Conservation (phyloP, 2,329 filamentous ascomycete genomes). For the Trichoderma guizhouense region DNA sequence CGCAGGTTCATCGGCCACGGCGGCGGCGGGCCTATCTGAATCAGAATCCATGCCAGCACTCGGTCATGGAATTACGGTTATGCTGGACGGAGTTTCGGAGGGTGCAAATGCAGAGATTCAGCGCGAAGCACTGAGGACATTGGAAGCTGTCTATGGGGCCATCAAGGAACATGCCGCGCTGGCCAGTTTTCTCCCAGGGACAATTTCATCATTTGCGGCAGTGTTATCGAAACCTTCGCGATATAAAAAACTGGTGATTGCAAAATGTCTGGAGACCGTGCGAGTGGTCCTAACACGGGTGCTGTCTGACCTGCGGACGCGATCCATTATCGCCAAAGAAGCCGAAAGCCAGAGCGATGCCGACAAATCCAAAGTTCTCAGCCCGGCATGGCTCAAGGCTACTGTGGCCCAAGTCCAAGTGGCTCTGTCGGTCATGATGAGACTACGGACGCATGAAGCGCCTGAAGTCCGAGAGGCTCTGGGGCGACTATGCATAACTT, state of each 20-base stretch:
- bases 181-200: slow-evolving; percentile 83
- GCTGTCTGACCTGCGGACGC: slow-evolving; percentile 55
- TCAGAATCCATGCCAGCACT: slow-evolving; percentile 69
- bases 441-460: slow-evolving; percentile 68
- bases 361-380: slow-evolving; percentile 39
- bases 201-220: slow-evolving; percentile 76
- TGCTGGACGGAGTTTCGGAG: slow-evolving; percentile 69
- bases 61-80: slow-evolving; percentile 76
- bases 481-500: slow-evolving; percentile 65
- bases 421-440: slow-evolving; percentile 73
- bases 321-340: slow-evolving; percentile 41
- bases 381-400: slow-evolving; percentile 69
- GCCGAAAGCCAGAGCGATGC: slow-evolving; percentile 19
- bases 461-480: slow-evolving; percentile 66
- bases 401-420: slow-evolving; percentile 79
- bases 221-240: slow-evolving; percentile 66
- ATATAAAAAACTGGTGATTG: slow-evolving; percentile 57
- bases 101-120: slow-evolving; percentile 67
- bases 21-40: slow-evolving; percentile 49
- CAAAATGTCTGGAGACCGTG: slow-evolving; percentile 58
- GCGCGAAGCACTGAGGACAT: slow-evolving; percentile 61
- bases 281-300: slow-evolving; percentile 52
- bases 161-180: slow-evolving; percentile 71
- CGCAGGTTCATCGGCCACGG: slow-evolving; percentile 48
- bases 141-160: slow-evolving; percentile 59